Percentiles rank a stretch among this genome's conserved stretches.
These are phyloP conservation scores for Dioscorea cayenensis DNA, from an alignment of 116 monocot genomes.

Conservation along the genomic window DNA sequence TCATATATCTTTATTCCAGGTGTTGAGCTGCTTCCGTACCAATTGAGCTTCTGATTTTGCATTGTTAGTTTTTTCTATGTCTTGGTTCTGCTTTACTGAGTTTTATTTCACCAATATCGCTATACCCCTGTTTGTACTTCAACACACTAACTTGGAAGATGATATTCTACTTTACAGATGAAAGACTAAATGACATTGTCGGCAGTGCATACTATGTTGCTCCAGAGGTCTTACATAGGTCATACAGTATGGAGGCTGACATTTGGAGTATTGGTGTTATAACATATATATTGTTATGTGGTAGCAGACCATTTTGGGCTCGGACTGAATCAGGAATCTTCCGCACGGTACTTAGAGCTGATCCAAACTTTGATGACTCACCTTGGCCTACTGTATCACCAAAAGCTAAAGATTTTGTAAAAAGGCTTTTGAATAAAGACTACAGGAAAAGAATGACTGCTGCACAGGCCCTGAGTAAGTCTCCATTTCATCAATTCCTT, in stretches of 20 bases:
- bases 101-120: background rate
- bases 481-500: background rate
- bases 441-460: constrained; percentile 98
- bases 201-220: constrained; percentile 99
- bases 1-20: background rate
- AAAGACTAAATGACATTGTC: constrained; percentile 96
- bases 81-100: background rate
- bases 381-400: constrained; percentile 87
- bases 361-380: constrained; percentile 85
- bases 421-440: constrained; percentile 90
- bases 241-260: constrained; percentile 89
- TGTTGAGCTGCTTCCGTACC: background rate
- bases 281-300: constrained; percentile 91
- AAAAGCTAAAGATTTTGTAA: constrained; percentile 92
- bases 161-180: constrained; percentile 46
- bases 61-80: background rate
- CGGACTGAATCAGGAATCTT: constrained; percentile 98
- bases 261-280: constrained; percentile 99
- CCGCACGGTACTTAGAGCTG: constrained; percentile 84
- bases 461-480: constrained; percentile 88
- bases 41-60: background rate
- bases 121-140: background rate
- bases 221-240: constrained; percentile 94
- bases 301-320: constrained; percentile 98
- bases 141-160: background rate